Conservation (phyloP, 208 protist genomes). For the Angomonas ambiguus region DNA sequence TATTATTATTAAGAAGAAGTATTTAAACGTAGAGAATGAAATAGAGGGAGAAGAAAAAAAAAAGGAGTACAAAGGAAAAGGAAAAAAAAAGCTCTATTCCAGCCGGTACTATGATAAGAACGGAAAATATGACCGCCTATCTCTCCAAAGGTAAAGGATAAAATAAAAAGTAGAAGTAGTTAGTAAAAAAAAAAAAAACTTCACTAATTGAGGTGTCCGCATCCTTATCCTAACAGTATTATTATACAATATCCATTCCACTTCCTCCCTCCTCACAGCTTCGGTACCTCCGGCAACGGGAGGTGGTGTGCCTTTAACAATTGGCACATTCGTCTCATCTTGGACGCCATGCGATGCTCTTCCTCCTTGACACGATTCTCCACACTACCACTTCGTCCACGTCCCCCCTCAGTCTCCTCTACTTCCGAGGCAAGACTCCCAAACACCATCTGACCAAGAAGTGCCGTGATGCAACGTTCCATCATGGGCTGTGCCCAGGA, state of each 20-base stretch:
- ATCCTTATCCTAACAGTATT: too few relatives aligned
- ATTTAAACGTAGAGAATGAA: neutral
- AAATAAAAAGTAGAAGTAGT: neutral
- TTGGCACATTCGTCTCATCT: slow-evolving; percentile 68
- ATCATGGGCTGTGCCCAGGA: slow-evolving; percentile 72
- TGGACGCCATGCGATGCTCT: slow-evolving; percentile 27
- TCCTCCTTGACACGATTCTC: too few relatives aligned
- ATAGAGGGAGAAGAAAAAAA: slow-evolving; percentile 19
- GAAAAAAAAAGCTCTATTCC: too few relatives aligned
- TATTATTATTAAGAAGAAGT: too few relatives aligned
- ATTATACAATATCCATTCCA: too few relatives aligned
- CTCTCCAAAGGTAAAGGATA: neutral
- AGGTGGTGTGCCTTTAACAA: slow-evolving; percentile 49
- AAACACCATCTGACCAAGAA: slow-evolving; percentile 55
- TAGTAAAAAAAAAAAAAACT: slow-evolving; percentile 1
- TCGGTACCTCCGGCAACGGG: slow-evolving; percentile 42
- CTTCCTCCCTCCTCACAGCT: too few relatives aligned
- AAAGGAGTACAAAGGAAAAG: slow-evolving; percentile 5
- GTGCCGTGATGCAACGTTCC: slow-evolving; percentile 33
- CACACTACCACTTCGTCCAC: too few relatives aligned
- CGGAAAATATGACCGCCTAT: too few relatives aligned
- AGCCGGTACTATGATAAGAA: too few relatives aligned
- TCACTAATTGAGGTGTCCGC: too few relatives aligned
- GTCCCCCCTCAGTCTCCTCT: slow-evolving; percentile 17
- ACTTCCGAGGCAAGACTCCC: slow-evolving; percentile 26